Percentiles rank a stretch among this genome's conserved stretches.
phyloP scores from a whole-genome alignment of 2,329 filamentous ascomycete genomes.

The Trichophyton mentagrophytes region DNA sequence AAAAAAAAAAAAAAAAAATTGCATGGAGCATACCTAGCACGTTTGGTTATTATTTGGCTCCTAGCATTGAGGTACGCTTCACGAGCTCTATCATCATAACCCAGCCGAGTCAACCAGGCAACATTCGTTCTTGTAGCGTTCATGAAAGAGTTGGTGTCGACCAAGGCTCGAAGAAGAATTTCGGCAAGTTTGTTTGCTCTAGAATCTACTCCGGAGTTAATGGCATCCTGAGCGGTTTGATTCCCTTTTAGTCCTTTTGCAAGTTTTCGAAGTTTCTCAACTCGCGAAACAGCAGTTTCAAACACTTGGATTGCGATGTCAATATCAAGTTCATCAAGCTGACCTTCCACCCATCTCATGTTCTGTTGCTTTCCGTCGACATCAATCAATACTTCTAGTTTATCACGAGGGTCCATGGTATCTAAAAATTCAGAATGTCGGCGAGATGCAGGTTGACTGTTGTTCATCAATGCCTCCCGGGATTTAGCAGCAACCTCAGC shows the following conservation, averaged over 20 bases:
- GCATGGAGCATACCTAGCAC: conserved; percentile 50
- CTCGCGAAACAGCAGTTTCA: conserved; percentile 66
- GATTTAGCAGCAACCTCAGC: conserved; percentile 76
- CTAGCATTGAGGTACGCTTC: conserved; percentile 76
- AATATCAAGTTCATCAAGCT: conserved; percentile 93
- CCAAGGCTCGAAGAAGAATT: conserved; percentile 63
- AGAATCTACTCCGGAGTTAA: conserved; percentile 81
- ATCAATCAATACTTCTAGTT: conserved; percentile 66
- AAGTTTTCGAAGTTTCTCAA: conserved; percentile 73
- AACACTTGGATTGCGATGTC: conserved; percentile 85
- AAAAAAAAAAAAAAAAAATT: no score
- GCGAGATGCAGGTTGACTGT: conserved; percentile 56
- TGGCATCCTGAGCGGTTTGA: conserved; percentile 75
- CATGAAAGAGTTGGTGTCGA: conserved; percentile 63
- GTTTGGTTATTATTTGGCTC: conserved; percentile 62
- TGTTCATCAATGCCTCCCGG: conserved; percentile 69
- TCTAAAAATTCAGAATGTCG: conserved; percentile 72
- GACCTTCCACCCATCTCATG: conserved; percentile 84
- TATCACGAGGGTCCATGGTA: conserved; percentile 63
- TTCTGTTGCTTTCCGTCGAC: conserved; percentile 95
- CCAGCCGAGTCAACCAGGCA: conserved; percentile 70
- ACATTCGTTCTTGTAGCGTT: conserved; percentile 69
- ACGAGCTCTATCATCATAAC: conserved; percentile 78
- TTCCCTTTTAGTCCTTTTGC: conserved; percentile 75
- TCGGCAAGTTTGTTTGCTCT: conserved; percentile 64